Evolutionary conservation across 805 yeast species (phyloP), one percentile per base, ranked within the genome.

Genomic region (Yarrowia bubula): DNA sequence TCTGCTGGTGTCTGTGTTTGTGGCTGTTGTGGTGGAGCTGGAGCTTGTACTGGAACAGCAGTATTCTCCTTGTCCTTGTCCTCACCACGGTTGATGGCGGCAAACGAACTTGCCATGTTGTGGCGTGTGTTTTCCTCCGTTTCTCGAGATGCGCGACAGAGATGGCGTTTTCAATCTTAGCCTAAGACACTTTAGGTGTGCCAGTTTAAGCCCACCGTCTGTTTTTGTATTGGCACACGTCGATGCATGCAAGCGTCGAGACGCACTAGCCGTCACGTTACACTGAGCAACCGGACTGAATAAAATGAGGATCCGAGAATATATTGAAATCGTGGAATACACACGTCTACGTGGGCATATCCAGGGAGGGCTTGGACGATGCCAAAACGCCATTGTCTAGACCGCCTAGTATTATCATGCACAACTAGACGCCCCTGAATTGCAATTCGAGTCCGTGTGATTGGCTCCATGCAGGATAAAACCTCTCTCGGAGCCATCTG

Each of bases 391-490:
- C 33, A 44, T 44, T 33, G n/a, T 13, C 48, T 15, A 22, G 2
- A 28, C 11, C 53, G 5, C 28, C 53, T 9, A 32, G 15, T 31
- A 31, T 17, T 41, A 48, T 18, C 55, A 17, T 31, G 31, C 28
- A 18, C 41, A 18, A 15, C 32, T 13, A 11, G 13, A 18, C 9
- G 43, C 58, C 58, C 58, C 58, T 51, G 58, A 51, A 51, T 51
- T 51, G 58, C 35, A 51, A 51, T 51, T 51, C 43, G 9, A 7
- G 6, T 32, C n/a, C 18, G 43, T 28, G 43, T 55, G 61, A 55
- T 55, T 55, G 61, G 61, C 61, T 38, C 47, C 37, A 55, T 55
- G 61, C 61, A 55, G 28, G 37, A 18, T 55, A 55, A 55, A 55
- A 55, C 37, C 61, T 39, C 47, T 41, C 47, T 28, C 38, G 47